A percentile compares a stretch with the other conserved stretches of the same genome.
phyloP scores from a whole-genome alignment of 441 rosid genomes.

The Eugenia klotzschiana region DNA sequence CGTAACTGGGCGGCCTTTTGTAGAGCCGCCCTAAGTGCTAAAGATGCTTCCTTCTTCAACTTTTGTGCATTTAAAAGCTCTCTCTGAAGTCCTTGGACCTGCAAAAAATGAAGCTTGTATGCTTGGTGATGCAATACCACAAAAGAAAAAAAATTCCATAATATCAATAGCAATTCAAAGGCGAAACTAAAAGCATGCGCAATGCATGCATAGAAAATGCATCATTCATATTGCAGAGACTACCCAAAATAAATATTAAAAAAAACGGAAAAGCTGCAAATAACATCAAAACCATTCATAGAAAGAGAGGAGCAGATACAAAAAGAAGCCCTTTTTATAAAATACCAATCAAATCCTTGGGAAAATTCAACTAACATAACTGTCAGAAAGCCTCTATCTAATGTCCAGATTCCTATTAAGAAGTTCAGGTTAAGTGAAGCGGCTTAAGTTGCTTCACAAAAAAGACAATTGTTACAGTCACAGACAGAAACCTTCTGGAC shows the following conservation, averaged over 20 bases:
- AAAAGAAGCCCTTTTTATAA: not conserved
- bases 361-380: not conserved
- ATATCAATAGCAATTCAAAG: not conserved
- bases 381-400: not conserved
- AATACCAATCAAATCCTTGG: not conserved
- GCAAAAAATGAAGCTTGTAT: conserved; percentile 5
- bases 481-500: not conserved
- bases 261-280: not conserved
- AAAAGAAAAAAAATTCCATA: not conserved
- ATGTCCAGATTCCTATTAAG: not conserved
- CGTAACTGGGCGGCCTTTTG: conserved; percentile 85
- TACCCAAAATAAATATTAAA: not conserved
- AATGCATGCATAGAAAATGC: not conserved
- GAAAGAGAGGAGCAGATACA: not conserved
- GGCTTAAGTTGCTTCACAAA: not conserved
- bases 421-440: not conserved
- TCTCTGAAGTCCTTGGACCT: conserved; percentile 70
- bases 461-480: not conserved
- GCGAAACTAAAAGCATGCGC: not conserved
- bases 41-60: conserved; percentile 64
- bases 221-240: not conserved
- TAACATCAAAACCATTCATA: not conserved
- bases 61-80: conserved; percentile 52
- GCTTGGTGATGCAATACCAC: not conserved
- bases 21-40: conserved; percentile 47